Conservation (phyloP, 768 basidiomycete genomes). For the Amanita exitialis region DNA sequence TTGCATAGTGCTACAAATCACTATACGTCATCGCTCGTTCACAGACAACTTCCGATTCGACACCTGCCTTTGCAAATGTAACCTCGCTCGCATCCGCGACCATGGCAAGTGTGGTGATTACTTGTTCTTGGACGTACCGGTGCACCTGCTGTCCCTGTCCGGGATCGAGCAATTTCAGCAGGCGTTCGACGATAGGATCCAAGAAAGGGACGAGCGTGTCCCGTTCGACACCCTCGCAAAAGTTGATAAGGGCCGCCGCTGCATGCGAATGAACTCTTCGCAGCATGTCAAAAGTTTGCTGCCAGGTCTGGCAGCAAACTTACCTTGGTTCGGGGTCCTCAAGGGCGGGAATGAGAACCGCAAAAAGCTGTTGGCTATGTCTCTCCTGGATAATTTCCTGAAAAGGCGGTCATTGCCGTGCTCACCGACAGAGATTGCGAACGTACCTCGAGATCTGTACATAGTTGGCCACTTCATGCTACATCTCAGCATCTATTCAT, state of each 20-base stretch:
- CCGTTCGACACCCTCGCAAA: constrained; percentile 78
- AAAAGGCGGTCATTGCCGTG: background rate
- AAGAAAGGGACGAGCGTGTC: constrained; percentile 69
- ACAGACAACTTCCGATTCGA: background rate
- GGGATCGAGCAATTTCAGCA: constrained; percentile 58
- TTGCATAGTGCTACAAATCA: constrained; percentile 48
- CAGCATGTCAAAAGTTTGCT: background rate
- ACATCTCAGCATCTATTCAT: background rate
- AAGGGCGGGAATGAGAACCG: constrained; percentile 60
- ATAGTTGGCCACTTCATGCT: constrained; percentile 64
- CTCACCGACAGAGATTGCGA: background rate
- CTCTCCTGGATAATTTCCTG: constrained; percentile 69
- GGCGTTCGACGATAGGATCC: constrained; percentile 67
- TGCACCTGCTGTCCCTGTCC: constrained; percentile 26
- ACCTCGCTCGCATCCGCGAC: constrained; percentile 78
- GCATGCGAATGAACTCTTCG: constrained; percentile 78
- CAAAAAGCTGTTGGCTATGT: constrained; percentile 60
- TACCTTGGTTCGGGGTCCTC: constrained; percentile 70
- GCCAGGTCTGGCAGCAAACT: constrained; percentile 8
- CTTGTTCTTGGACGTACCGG: constrained; percentile 81
- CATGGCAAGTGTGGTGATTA: constrained; percentile 82
- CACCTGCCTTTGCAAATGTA: constrained; percentile 59
- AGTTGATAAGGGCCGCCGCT: constrained; percentile 82
- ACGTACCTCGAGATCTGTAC: constrained; percentile 76
- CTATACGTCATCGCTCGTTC: background rate